Evolutionary conservation across 2,329 filamentous ascomycete genomes (phyloP).

Genomic region (Scedosporium aurantiacum): DNA sequence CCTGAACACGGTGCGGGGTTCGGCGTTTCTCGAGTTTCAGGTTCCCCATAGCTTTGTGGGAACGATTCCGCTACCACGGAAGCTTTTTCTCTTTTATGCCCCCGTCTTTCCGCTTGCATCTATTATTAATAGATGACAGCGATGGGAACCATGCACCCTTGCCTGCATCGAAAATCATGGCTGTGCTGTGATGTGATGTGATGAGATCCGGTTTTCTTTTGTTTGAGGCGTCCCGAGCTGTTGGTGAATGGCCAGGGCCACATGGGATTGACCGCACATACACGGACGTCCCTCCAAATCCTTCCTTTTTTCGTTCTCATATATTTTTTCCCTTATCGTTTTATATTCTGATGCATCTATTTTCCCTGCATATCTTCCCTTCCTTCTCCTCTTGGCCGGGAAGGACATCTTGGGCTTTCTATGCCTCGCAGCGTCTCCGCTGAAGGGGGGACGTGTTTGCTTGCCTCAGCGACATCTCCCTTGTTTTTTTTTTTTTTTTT

Average conservation of each 20-base stretch:
- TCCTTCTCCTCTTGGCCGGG: background rate
- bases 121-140: background rate
- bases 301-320: background rate
- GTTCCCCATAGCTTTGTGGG: background rate
- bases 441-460: too few species aligned
- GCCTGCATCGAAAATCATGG: background rate
- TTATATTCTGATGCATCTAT: constrained; percentile 4
- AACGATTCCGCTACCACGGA: background rate
- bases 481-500: background rate
- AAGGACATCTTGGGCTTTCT: background rate
- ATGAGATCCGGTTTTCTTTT: background rate
- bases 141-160: background rate
- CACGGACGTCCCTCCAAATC: background rate
- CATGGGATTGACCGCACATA: background rate
- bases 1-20: background rate
- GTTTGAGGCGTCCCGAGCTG: background rate
- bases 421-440: background rate
- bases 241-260: background rate
- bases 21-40: background rate
- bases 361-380: background rate
- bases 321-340: constrained; percentile 3
- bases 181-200: background rate
- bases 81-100: background rate
- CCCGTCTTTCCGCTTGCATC: background rate
- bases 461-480: background rate